Percentiles rank a stretch among this genome's conserved stretches.
Evolutionary conservation across 208 protist species (phyloP).

Genomic region (Acanthamoeba castellanii): DNA sequence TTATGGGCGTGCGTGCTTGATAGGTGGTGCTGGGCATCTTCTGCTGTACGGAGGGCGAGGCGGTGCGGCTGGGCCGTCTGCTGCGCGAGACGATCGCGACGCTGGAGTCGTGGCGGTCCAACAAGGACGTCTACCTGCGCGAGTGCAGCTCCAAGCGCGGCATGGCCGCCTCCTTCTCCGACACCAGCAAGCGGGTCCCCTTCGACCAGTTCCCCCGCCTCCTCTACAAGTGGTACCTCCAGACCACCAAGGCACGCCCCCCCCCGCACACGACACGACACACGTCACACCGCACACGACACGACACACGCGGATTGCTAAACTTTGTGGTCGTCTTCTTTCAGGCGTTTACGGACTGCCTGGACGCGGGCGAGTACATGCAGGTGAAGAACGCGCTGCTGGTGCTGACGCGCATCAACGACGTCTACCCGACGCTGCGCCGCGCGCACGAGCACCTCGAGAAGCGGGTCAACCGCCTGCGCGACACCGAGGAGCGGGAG

Average conservation of each 20-base stretch:
- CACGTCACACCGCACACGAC: neutral
- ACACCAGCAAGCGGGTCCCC: neutral
- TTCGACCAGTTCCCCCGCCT: conserved; percentile 14
- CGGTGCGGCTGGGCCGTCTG: neutral
- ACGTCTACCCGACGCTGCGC: conserved; percentile 12
- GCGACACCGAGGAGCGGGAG: neutral
- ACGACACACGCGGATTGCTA: too few species aligned
- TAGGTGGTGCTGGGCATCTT: conserved; percentile 9
- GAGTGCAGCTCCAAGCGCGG: neutral
- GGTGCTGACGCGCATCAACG: conserved; percentile 12
- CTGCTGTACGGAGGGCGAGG: conserved; percentile 40
- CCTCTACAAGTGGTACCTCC: conserved; percentile 76
- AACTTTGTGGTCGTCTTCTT: too few species aligned
- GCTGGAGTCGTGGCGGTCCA: conserved; percentile 22
- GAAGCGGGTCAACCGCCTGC: neutral
- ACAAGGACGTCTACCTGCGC: conserved; percentile 3
- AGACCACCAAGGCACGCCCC: conserved; percentile 18
- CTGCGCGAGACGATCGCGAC: conserved; percentile 32
- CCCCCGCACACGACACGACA: neutral
- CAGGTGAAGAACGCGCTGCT: conserved; percentile 63
- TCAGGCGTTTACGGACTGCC: conserved; percentile 25
- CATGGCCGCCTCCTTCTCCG: neutral
- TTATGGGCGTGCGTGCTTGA: neutral
- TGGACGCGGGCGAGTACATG: conserved; percentile 77
- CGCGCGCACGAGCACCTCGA: neutral